Base-by-base conservation (phyloP, 768 basidiomycete genomes). In the Tremella yokohamensis region DNA sequence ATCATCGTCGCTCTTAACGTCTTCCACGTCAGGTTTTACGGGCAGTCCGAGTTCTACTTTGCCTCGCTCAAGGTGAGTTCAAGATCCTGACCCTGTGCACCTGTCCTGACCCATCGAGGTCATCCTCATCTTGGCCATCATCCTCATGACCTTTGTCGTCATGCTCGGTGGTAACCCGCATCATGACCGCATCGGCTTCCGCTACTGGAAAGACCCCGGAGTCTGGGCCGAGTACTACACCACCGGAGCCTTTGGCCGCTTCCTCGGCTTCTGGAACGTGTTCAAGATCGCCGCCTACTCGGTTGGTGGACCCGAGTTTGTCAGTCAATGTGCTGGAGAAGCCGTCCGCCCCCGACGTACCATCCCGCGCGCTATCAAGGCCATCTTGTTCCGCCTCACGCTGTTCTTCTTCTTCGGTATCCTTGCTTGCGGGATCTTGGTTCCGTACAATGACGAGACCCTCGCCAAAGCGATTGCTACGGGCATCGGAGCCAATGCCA, bases 241-340 rank as follows among this genome's bases (percentile, higher is more conserved):
- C 60, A 34, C 29, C 11, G 93, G 93, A 2, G 60, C 82, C 2
- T 83, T 82, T 64, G 92, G 91, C 8, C 83, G 80, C 22, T 96
- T 97, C 82, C 76, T 85, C 18, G 85, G 84, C 8, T 85, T 86
- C 73, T 78, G 83, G 57, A 80, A 83, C 2, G 85, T 84, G 59
- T 71, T 94, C 78, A 84, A 85, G 6, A 87, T 92, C 64, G 93
- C 93, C 2, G 90, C 89, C 13, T 96, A 93, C 80, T 90, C 89
- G 11, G 65, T 61, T 53, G 90, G 92, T 59, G 93, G 92, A 15
- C 92, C 91, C 7, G 93, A 97, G 76, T 91, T 96, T 69, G 90
- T 94, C 42, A 80, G 78, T 4, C 73, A 75, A 61, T 76, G 78
- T 19, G 79, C 80, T 54, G 80, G 78, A 9, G 79, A 81, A 75